Evolutionary conservation across 805 yeast species (phyloP), one percentile per base, ranked within the genome.

Genomic region (Vanderwaltozyma tropicalis): DNA sequence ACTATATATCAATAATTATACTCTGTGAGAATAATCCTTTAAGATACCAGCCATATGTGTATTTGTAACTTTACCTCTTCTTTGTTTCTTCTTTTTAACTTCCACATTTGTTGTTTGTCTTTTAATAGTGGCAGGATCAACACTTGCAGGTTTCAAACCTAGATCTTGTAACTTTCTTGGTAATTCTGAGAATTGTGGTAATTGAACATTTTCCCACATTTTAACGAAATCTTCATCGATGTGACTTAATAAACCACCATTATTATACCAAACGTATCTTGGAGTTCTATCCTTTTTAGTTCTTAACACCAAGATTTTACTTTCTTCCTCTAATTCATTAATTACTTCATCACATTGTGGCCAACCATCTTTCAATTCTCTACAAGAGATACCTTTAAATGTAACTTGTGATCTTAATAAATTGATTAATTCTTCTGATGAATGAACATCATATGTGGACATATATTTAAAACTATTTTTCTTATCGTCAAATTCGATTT

Each of bases 1-100:
- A 26, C n/a, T 26, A 7, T 26, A 28, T 15, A n/a, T 4, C 12
- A n/a, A 5, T 29, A 6, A 5, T 44, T 43, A 62, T 10, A 56
- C 63, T 37, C 66, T 53, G 33, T 54, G 55, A 14, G 63, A 60
- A 49, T 87, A 92, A 55, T 92, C 98, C 62, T 83, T 86, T 55
- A 92, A 74, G 18, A 92, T 80, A 40, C 96, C 97, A 59, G 87
- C 80, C 94, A 92, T 82, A 62, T 92, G 99, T 2, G 94, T 80
- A 60, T 92, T 92, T 10, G 99, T 92, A 52, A 92, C 76, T 68
- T 87, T 92, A 32, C 95, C 94, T 55, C 87, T 74, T 62, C 97
- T 77, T 35, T 94, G 84, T 62, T 84, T 88, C 73, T 86, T 86
- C 58, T 81, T 87, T 63, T 87, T 89, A 59, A 81, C 76, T 46